Conservation (phyloP, 805 yeast genomes). For the Sugiyamaella mastotermitis region DNA sequence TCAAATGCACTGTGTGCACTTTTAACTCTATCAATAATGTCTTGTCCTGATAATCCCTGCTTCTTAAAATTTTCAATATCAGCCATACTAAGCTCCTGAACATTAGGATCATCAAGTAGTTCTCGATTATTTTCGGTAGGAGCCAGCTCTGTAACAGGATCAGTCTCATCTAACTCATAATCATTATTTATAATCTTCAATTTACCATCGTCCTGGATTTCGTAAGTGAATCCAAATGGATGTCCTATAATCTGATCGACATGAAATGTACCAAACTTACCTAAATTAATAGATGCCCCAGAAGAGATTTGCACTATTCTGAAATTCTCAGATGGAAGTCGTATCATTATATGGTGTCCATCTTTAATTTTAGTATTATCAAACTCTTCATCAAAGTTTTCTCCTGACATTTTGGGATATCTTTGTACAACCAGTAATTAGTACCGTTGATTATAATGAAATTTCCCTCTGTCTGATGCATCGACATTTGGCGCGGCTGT, state of each 20-base stretch:
- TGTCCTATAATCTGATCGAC: constrained; percentile 72
- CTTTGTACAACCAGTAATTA: too few relatives aligned
- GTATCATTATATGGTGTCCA: constrained; percentile 54
- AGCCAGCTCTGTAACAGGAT: constrained; percentile 35
- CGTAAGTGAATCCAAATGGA: constrained; percentile 86
- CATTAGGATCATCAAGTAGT: constrained; percentile 57
- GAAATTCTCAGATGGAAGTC: constrained; percentile 75
- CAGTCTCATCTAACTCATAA: constrained; percentile 31
- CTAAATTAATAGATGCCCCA: constrained; percentile 61
- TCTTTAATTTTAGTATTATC: constrained; percentile 34
- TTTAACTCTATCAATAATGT: constrained; percentile 74
- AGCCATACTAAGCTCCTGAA: constrained; percentile 68
- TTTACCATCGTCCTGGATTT: constrained; percentile 51
- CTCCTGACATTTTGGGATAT: constrained; percentile 1
- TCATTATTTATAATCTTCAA: constrained; percentile 27
- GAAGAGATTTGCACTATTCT: constrained; percentile 64
- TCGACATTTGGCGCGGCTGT: too few relatives aligned
- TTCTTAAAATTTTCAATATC: constrained; percentile 81
- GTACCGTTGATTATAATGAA: too few relatives aligned
- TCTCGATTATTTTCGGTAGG: constrained; percentile 55
- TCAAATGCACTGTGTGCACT: constrained; percentile 81
- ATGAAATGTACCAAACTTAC: constrained; percentile 85
- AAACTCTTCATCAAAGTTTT: constrained; percentile 3
- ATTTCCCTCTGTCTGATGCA: too few relatives aligned
- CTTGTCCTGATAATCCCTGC: constrained; percentile 66